These are phyloP conservation scores for Pochonia chlamydosporia DNA, from an alignment of 2,329 filamentous ascomycete genomes.

Conservation along the genomic window DNA sequence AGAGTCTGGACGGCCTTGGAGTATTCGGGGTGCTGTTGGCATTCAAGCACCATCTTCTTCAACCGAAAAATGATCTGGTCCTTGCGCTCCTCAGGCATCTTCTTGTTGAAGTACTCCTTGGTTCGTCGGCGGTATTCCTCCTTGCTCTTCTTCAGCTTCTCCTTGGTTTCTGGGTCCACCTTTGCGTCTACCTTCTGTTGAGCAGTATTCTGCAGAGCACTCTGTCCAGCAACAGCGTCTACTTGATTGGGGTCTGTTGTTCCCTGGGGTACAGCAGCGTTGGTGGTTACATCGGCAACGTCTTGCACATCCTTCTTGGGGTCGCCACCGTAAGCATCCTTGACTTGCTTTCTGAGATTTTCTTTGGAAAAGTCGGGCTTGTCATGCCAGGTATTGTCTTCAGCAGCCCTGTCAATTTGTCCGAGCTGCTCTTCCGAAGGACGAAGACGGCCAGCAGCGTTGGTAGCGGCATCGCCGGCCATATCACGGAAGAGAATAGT, in stretches of 20 bases:
- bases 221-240: constrained; percentile 32
- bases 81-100: constrained; percentile 87
- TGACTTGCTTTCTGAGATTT: constrained; percentile 62
- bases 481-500: constrained; percentile 81
- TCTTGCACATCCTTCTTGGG: constrained; percentile 54
- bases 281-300: constrained; percentile 50
- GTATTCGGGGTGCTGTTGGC: constrained; percentile 93
- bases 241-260: constrained; percentile 41
- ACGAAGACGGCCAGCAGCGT: constrained; percentile 67
- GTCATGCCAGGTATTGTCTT: constrained; percentile 93
- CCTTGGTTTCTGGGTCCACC: constrained; percentile 58
- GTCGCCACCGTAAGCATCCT: constrained; percentile 52
- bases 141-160: constrained; percentile 37
- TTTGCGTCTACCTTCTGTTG: constrained; percentile 57
- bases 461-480: constrained; percentile 80
- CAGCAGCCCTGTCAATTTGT: constrained; percentile 76
- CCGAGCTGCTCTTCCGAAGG: constrained; percentile 71
- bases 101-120: constrained; percentile 73
- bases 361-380: constrained; percentile 69
- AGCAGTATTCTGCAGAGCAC: constrained; percentile 34
- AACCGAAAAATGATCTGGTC: constrained; percentile 88
- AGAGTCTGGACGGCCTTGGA: constrained; percentile 86
- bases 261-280: constrained; percentile 46
- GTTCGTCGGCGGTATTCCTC: constrained; percentile 43
- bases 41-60: constrained; percentile 96